A percentile compares a stretch with the other conserved stretches of the same genome.
These are phyloP conservation scores for Epichloe coenophiala DNA, from an alignment of 2,329 filamentous ascomycete species.

Conservation along the genomic window DNA sequence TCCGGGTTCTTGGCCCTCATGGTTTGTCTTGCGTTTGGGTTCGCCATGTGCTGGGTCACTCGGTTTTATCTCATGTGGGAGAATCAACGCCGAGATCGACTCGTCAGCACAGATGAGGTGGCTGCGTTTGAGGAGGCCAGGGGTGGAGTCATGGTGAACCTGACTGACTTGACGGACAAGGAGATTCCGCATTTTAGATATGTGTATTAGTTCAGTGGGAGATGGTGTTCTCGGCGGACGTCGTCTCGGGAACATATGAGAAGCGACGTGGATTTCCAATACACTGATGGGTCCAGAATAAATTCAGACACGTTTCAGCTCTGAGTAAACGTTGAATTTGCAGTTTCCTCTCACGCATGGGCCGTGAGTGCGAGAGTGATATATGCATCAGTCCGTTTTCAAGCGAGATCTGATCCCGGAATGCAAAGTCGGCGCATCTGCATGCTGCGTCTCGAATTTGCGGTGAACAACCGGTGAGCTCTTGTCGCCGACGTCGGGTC, in stretches of 20 bases:
- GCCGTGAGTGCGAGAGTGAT: too few relatives aligned
- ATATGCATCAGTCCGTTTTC: too few relatives aligned
- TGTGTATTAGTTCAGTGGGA: constrained; percentile 19
- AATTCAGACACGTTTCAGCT: neutral
- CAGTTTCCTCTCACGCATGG: too few relatives aligned
- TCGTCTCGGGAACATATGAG: neutral
- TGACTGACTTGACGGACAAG: constrained; percentile 38
- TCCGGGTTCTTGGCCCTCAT: constrained; percentile 49
- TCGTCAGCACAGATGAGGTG: neutral
- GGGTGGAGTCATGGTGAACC: constrained; percentile 6
- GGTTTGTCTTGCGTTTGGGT: constrained; percentile 40
- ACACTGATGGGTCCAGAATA: neutral
- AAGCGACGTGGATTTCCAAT: neutral
- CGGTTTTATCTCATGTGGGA: constrained; percentile 35
- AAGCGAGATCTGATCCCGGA: too few relatives aligned
- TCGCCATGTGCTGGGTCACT: constrained; percentile 28
- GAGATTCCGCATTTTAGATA: constrained; percentile 42
- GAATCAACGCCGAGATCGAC: constrained; percentile 38
- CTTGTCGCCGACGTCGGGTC: too few relatives aligned
- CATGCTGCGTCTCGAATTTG: too few relatives aligned
- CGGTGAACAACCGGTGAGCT: too few relatives aligned
- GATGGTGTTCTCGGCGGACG: neutral
- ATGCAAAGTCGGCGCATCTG: too few relatives aligned
- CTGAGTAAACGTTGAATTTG: too few relatives aligned
- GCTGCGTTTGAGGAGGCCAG: constrained; percentile 2